These are phyloP conservation scores for Austropuccinia psidii DNA, from an alignment of 1,284 basidiomycete genomes.

Conservation along the genomic window DNA sequence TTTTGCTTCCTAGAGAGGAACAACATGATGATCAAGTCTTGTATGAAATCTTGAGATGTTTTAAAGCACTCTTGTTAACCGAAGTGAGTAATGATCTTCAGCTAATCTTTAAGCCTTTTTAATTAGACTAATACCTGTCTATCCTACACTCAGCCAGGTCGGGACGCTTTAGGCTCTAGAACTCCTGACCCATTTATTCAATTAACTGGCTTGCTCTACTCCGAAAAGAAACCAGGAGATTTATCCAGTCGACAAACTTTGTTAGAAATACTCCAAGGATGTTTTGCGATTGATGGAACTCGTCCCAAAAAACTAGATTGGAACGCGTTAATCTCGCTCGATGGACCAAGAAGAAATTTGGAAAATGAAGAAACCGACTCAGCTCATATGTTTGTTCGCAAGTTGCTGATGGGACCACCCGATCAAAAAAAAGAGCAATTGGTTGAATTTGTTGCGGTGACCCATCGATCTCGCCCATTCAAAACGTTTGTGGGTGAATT, in stretches of 20 bases:
- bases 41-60: slow-evolving; percentile 82
- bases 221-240: slow-evolving; percentile 95
- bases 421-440: slow-evolving; percentile 20
- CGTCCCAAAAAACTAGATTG: slow-evolving; percentile 49
- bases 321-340: slow-evolving; percentile 41
- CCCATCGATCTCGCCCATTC: slow-evolving; percentile 23
- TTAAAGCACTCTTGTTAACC: slow-evolving; percentile 86
- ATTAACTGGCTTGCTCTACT: slow-evolving; percentile 74
- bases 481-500: slow-evolving; percentile 35
- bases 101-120: neutral
- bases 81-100: slow-evolving; percentile 62
- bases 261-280: slow-evolving; percentile 67
- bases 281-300: slow-evolving; percentile 64
- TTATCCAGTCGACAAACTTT: slow-evolving; percentile 81
- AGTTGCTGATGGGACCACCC: slow-evolving; percentile 15
- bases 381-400: neutral
- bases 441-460: slow-evolving; percentile 26
- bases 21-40: slow-evolving; percentile 93
- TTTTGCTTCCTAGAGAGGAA: slow-evolving; percentile 63
- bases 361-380: neutral
- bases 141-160: slow-evolving; percentile 46
- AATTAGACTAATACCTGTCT: neutral
- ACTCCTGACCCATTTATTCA: slow-evolving; percentile 79
- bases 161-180: slow-evolving; percentile 64
- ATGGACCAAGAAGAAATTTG: neutral